These are phyloP conservation scores for Xerocomus brunneocitrinus DNA, from an alignment of 768 basidiomycete species.

Conservation along the genomic window DNA sequence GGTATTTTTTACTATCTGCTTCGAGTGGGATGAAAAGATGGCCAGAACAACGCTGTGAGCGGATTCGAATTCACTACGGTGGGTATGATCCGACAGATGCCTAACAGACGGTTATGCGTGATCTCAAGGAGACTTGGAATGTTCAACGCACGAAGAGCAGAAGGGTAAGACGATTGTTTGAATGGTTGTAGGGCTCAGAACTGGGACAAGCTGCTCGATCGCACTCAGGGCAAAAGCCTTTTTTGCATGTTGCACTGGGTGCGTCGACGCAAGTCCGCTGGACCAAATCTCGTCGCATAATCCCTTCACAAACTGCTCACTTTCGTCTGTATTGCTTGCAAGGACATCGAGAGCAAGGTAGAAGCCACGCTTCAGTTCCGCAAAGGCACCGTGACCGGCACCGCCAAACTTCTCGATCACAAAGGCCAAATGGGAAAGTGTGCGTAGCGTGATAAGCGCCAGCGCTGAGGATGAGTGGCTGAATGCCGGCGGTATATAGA, in stretches of 20 bases:
- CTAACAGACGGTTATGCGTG: slow-evolving; percentile 32
- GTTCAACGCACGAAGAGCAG: slow-evolving; percentile 56
- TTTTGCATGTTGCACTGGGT: slow-evolving; percentile 32
- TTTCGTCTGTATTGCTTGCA: slow-evolving; percentile 35
- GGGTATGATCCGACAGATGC: slow-evolving; percentile 49
- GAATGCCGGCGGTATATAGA: slow-evolving; percentile 45
- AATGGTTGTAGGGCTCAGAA: slow-evolving; percentile 50
- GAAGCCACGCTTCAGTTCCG: slow-evolving; percentile 69
- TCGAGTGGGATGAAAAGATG: slow-evolving; percentile 60
- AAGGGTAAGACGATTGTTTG: slow-evolving; percentile 53
- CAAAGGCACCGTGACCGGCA: slow-evolving; percentile 49
- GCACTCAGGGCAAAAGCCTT: slow-evolving; percentile 65
- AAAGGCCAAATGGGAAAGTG: slow-evolving; percentile 66
- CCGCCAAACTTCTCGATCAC: slow-evolving; percentile 80
- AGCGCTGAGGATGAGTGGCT: slow-evolving; percentile 42
- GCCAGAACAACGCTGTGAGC: slow-evolving; percentile 81
- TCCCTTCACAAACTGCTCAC: slow-evolving; percentile 36
- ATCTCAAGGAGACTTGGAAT: not conserved
- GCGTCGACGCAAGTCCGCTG: slow-evolving; percentile 19
- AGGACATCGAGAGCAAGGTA: slow-evolving; percentile 77
- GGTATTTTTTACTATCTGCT: slow-evolving; percentile 24
- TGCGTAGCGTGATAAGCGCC: slow-evolving; percentile 50
- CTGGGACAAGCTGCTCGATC: slow-evolving; percentile 73
- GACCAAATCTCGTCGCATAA: slow-evolving; percentile 32
- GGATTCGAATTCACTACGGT: slow-evolving; percentile 81